A percentile compares a stretch with the other conserved stretches of the same genome.
phyloP scores from a whole-genome alignment of 208 protist species.

The Trichomonas tenax region DNA sequence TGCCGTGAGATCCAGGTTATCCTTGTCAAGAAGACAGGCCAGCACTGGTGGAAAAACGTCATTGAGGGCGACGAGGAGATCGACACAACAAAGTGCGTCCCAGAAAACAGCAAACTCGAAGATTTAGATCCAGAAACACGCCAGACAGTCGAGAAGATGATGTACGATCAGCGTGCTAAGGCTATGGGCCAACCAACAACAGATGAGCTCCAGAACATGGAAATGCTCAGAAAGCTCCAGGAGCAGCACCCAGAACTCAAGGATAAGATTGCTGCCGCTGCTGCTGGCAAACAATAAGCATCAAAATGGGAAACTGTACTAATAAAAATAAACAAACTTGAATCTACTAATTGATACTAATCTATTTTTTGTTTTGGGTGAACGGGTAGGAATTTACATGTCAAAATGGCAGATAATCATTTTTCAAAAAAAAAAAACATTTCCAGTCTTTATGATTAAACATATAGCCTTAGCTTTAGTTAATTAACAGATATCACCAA shows the following conservation, averaged over 20 bases:
- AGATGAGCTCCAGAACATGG: background rate
- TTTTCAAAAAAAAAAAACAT: too few species aligned
- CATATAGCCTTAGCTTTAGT: too few species aligned
- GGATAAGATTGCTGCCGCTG: background rate
- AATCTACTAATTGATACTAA: too few species aligned
- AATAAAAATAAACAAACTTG: too few species aligned
- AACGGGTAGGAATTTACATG: too few species aligned
- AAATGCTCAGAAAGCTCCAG: slow-evolving; percentile 7
- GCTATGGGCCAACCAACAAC: background rate
- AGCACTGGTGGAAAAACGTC: slow-evolving; percentile 18
- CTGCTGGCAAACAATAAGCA: background rate
- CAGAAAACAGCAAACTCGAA: slow-evolving; percentile 12
- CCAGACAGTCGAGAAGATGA: slow-evolving; percentile 24
- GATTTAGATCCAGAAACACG: slow-evolving; percentile 21
- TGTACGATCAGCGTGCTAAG: slow-evolving; percentile 13
- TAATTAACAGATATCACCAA: too few species aligned
- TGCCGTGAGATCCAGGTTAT: background rate
- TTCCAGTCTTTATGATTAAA: too few species aligned
- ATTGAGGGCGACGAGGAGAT: slow-evolving; percentile 7
- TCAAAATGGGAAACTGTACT: background rate
- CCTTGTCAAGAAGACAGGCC: background rate
- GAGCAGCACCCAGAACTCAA: background rate
- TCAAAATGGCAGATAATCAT: too few species aligned
- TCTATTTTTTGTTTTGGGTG: too few species aligned
- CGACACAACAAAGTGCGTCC: background rate